Evolutionary conservation across 805 yeast species (phyloP), one percentile per base, ranked within the genome.

Genomic region (Blastobotrys muscicola): DNA sequence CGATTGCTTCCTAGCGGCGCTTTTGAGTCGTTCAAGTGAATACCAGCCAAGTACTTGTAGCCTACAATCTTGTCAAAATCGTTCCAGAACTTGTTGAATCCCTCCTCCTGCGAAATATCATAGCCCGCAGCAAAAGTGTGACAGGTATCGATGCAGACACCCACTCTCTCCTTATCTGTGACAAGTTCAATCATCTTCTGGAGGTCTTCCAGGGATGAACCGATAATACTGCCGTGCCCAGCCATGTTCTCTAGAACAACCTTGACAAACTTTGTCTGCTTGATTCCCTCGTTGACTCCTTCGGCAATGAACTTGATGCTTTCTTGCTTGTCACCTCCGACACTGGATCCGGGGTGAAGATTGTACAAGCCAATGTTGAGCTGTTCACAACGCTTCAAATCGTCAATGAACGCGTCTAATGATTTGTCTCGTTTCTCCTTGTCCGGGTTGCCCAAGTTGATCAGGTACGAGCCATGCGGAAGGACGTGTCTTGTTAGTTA

Each of bases 171-270:
- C 61, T 89, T 89, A 56, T 87, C 75, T 1, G 86, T 82, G n/a
- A 92, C 75, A 69, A 77, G 57, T 32, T 75, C 81, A 36, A 92
- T 85, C 11, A 92, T 89, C 15, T 72, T 74, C 26, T 72, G 68
- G 39, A 92, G 68, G 56, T 92, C 97, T 50, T 82, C 77, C 26
- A 90, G 64, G 35, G 74, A 69, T 2, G 90, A 80, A 1, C 97
- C 98, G 35, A 92, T 82, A 47, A 90, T 72, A 49, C 84, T 82
- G 2, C 95, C 96, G 53, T 86, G 94, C 8, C 98, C 98, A 1
- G 98, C 96, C 98, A 92, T 92, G 58, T 90, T 92, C 57, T 92
- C 98, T 46, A 92, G 71, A 9, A 92, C 94, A 36, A 92, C 79
- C 56, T 82, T 89, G 29, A 92, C 97, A 57, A 77, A 81, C 5